Base-by-base conservation (phyloP, 2,329 filamentous ascomycete species). In the Tolypocladium guangdongense region DNA sequence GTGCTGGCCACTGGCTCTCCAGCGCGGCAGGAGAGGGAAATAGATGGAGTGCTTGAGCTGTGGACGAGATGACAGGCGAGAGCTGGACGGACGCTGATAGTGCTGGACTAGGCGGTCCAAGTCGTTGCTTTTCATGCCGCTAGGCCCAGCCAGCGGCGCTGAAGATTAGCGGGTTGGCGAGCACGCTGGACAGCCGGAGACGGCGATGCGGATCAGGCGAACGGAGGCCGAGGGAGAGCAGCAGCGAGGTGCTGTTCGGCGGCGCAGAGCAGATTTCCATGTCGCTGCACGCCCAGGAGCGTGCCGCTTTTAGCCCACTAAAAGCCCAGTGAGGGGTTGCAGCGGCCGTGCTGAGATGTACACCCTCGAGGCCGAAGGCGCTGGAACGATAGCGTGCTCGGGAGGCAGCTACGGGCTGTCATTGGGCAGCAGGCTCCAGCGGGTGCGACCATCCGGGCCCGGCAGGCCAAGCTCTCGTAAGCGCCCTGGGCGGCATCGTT, bases 301-400 rank as follows among this genome's bases (percentile, higher is more conserved):
- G 32, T 46, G 43, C 43, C 43, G 43, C 43, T 46, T 46, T 46
- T 46, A 46, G 43, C 43, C 43, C 27, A 46, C 43, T 46, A 16
- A n/a, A 30, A 32, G 43, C 3, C 43, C 43, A n/a, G 43, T 45
- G 41, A 45, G 43, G 37, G 27, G 37, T 27, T 36, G 32, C 36
- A 18, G 20, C 12, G 49, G 53, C 54, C 61, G 58, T 63, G 58
- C 61, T 62, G 61, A 62, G 47, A 62, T 57, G 50, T 60, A 60
- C 58, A 57, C 54, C 35, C 48, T 16, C 36, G 18, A 35, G 22
- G 49, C 54, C 52, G 58, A 59, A 60, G 59, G 49, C 55, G 54
- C 59, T 55, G 59, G 59, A 59, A 58, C 56, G 57, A 56, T 35
- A 45, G 53, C 46, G 53, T 32, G 43, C 36, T 49, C 18, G 45